Evolutionary conservation across 2,329 filamentous ascomycete genomes (phyloP), one percentile per base, ranked within the genome.

Genomic region (Capronia americana): DNA sequence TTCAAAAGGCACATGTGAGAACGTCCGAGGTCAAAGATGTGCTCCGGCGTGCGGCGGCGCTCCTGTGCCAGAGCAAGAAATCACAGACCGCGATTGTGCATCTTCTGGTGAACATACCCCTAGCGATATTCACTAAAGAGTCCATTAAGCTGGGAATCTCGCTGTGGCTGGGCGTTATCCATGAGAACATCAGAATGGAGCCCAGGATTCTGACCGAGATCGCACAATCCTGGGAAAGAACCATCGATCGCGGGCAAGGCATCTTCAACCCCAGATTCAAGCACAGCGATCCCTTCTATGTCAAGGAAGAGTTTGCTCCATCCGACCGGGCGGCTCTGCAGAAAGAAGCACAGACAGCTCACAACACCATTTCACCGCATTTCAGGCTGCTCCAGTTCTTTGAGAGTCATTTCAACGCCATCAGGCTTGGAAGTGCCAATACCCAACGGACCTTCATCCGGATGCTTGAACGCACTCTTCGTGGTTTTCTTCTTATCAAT

Each of bases 81-180:
- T 90, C 93, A 68, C 90, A 93, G 75, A 90, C 90, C 64, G 87
- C 90, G 0, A 89, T 97, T 63, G 88, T 92, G 12, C 91, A 94
- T 74, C 90, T 96, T 74, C 85, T 99, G 17, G 94, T 99, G 69
- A 90, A 88, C 71, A 95, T 99, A 67, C 96, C 95, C 0, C 99
- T 99, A 78, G 87, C 88, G 48, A 87, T 97, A 55, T 98, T 99
- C 77, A 96, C 91, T 4, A 97, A 96, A 77, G 91, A 96, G 74
- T 95, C 93, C 1, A 95, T 99, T 76, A 96, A 97, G 76, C 87
- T 98, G 58, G 96, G 95, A 5, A 91, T 97, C 41, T 97, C 95
- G 3, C 82, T 99, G 6, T 99, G 95, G 95, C 88, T 97, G 67
- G 95, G 95, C 28, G 92, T 98, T 14, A 96, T 98, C 74, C 95